Evolutionary conservation across 1,284 basidiomycete species (phyloP), one percentile per base, ranked within the genome.

Genomic region (Irpex sp.): DNA sequence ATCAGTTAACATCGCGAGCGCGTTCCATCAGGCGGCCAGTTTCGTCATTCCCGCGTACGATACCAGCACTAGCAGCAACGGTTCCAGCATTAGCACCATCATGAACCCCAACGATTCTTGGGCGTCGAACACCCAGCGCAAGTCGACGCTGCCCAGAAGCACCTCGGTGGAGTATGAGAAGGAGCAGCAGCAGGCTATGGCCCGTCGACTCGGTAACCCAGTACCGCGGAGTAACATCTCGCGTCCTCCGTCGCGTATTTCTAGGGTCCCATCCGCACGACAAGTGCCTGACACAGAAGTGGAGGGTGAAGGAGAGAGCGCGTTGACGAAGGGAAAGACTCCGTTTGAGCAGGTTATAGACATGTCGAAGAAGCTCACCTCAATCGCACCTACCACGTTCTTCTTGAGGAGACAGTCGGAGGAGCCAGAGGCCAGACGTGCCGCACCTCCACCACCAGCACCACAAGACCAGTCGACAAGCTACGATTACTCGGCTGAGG

Each of bases 1-100:
- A 56, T 88, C 89, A 48, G 92, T 94, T 59, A 91, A 92, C 74
- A 87, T 93, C 71, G 93, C 92, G 31, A 84, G 85, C 69, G 93
- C 92, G 26, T 91, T 94, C 70, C 78, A 82, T 67, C 86, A 88
- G 74, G 92, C 91, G 44, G 87, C 81, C 40, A 74, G 76, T 36
- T 77, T 77, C n/a, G 79, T 68, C 74, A 67, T 67, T 34, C 70
- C 63, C 59, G 64, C 57, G 64, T 59, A 67, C 63, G 57, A 63
- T 49, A 58, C 67, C 21, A 62, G 58, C 48, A 51, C 51, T 4
- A 58, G 52, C 51, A 59, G 62, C 48, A 58, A 57, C 48, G 56
- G 49, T 13, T 52, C 58, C 13, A 59, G 21, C 48, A 63, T 19
- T 19, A 49, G 26, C 59, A 66, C 61, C 57, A 61, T 69, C 13